Base-by-base conservation (phyloP, 202 grass and related monocot species). In the Zizania palustris region DNA sequence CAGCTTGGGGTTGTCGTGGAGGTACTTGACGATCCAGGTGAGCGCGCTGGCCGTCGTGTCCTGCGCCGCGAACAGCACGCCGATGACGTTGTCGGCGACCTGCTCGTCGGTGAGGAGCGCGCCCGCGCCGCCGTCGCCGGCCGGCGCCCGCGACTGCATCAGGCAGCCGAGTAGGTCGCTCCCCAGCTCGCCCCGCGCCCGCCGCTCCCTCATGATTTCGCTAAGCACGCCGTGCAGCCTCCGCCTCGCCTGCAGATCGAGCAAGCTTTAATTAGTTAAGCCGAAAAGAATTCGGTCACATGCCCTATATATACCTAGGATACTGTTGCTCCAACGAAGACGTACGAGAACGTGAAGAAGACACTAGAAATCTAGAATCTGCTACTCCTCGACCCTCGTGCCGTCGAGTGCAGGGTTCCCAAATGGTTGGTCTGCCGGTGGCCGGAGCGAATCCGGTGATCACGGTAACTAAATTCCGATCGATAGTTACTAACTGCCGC, bases 41-140 rank as follows among this genome's bases (percentile, higher is more conserved):
- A 92, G 82, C 49, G 76, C 83, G 71, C 89, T 92, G 46, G 89
- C 85, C 13, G 89, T 92, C 63, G 89, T 92, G 80, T 92, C 89
- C 72, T 86, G 89, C 28, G 89, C 89, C 15, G 89, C 89, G 51
- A 92, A 92, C 44, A 92, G 85, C 39, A 88, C 85, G 46, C 89
- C 89, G 78, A 91, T 91, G 73, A 91, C 18, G 78, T 91, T 91
- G 78, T 91, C 89, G 6, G 86, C 59, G 69, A 92, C 21, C 80
- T 92, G 78, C 56, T 86, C 82, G 69, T 88, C 89, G 66, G 37
- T 77, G 37, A 92, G 79, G n/a, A 74, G 79, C 39, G 58, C 35
- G 69, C 35, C 79, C 7, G 57, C 89, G 38, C 53, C 81, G 36
- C 63, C 70, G 28, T 28, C 28, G 28, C 28, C n/a, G n/a, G n/a